Conservation (phyloP, 495 filamentous ascomycete genomes). For the Neurospora sp. region DNA sequence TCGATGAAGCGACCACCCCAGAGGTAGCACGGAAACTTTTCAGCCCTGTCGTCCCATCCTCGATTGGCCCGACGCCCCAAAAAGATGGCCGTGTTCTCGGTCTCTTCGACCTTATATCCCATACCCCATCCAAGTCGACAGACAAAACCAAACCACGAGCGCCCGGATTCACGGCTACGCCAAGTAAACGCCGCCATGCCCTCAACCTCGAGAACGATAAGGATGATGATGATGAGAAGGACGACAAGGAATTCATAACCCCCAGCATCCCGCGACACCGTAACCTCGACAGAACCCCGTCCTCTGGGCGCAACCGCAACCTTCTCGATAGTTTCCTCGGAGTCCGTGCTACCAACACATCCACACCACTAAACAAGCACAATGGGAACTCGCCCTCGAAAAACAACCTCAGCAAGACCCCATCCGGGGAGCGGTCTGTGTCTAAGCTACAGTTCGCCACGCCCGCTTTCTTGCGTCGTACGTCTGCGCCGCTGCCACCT, state of each 20-base stretch:
- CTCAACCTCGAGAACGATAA: conserved; percentile 18
- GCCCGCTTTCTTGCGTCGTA: conserved; percentile 65
- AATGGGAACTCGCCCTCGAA: conserved; percentile 20
- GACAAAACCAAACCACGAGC: background rate
- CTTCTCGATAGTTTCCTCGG: conserved; percentile 50
- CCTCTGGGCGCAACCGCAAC: conserved; percentile 50
- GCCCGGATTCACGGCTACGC: background rate
- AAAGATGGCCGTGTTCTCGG: conserved; percentile 79
- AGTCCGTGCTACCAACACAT: background rate
- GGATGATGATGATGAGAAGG: conserved; percentile 15
- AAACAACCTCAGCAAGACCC: conserved; percentile 31
- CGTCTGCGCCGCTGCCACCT: conserved; percentile 26
- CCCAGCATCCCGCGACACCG: background rate
- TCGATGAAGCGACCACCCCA: background rate
- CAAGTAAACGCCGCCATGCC: conserved; percentile 16
- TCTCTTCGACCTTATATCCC: conserved; percentile 77
- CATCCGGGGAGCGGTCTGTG: conserved; percentile 17
- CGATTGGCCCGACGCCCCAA: conserved; percentile 82
- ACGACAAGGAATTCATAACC: conserved; percentile 10
- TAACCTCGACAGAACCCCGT: conserved; percentile 32
- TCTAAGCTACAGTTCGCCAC: conserved; percentile 50
- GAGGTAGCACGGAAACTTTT: conserved; percentile 44
- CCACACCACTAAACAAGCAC: conserved; percentile 44
- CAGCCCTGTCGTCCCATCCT: conserved; percentile 45
- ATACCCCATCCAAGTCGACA: conserved; percentile 28